Percentiles rank a stretch among this genome's conserved stretches.
These are phyloP conservation scores for Saturnispora sekii DNA, from an alignment of 805 yeast species.

Conservation along the genomic window DNA sequence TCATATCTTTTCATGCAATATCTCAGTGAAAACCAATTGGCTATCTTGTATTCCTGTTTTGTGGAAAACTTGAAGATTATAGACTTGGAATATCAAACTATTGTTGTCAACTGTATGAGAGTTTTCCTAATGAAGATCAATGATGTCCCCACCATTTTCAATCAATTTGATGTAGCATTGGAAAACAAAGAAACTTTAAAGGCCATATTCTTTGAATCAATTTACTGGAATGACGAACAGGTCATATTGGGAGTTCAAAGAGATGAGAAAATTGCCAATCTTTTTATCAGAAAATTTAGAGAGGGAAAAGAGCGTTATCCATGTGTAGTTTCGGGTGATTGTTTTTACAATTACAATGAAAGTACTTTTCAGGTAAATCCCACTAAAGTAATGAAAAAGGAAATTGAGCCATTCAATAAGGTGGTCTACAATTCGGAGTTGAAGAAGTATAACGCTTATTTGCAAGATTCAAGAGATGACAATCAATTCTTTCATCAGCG, in stretches of 20 bases:
- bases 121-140: constrained; percentile 11
- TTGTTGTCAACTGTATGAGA: constrained; percentile 20
- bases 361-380: too few relatives aligned
- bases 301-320: neutral
- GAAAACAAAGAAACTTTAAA: neutral
- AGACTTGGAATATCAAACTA: constrained; percentile 11
- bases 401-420: constrained; percentile 26
- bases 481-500: constrained; percentile 35
- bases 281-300: constrained; percentile 5
- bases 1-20: constrained; percentile 9
- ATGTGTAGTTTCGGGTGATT: too few relatives aligned
- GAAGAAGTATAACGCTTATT: constrained; percentile 39
- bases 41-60: constrained; percentile 12
- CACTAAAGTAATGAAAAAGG: constrained; percentile 13
- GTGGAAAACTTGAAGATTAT: constrained; percentile 10
- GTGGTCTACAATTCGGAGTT: constrained; percentile 37
- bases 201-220: constrained; percentile 3
- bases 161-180: neutral
- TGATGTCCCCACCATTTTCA: neutral
- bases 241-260: constrained; percentile 9
- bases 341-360: too few relatives aligned
- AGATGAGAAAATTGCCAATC: constrained; percentile 8
- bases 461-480: constrained; percentile 61
- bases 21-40: constrained; percentile 8
- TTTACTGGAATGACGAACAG: constrained; percentile 17